Conservation (phyloP, 139 green algal genomes). For the Deuterostichococcus epilithicus region DNA sequence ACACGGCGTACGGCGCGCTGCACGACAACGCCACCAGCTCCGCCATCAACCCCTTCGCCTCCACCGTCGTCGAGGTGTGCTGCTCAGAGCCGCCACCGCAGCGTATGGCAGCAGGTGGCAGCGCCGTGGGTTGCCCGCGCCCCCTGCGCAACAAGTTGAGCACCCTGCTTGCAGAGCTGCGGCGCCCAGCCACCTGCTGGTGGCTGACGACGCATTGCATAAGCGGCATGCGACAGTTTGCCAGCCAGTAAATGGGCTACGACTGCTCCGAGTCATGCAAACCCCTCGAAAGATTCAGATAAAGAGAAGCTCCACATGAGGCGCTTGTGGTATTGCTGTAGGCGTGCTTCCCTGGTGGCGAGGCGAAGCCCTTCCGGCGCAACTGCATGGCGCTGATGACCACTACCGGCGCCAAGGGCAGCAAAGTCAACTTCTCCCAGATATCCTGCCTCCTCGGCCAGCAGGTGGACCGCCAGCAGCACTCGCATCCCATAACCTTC, state of each 20-base stretch:
- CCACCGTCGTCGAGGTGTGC: conserved; percentile 67
- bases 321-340: not conserved
- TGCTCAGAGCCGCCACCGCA: too few species aligned
- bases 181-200: too few species aligned
- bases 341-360: conserved; percentile 69
- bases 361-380: conserved; percentile 75
- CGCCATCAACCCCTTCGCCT: conserved; percentile 82
- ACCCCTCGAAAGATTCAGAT: too few species aligned
- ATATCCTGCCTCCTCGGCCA: conserved; percentile 94
- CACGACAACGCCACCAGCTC: conserved; percentile 44
- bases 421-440: conserved; percentile 96
- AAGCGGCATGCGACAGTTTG: too few species aligned
- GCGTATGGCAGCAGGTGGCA: not conserved
- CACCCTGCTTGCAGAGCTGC: too few species aligned
- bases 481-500: too few species aligned
- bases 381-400: conserved; percentile 99
- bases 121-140: not conserved
- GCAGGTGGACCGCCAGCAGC: conserved; percentile 22
- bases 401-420: conserved; percentile 86
- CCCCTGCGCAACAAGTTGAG: too few species aligned
- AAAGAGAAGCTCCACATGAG: not conserved
- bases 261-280: too few species aligned
- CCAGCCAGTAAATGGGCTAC: too few species aligned
- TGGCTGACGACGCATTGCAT: too few species aligned
- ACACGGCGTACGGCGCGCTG: conserved; percentile 27